These are phyloP conservation scores for Lepidium aucheri DNA, from an alignment of 345 rosid genomes.

Conservation along the genomic window DNA sequence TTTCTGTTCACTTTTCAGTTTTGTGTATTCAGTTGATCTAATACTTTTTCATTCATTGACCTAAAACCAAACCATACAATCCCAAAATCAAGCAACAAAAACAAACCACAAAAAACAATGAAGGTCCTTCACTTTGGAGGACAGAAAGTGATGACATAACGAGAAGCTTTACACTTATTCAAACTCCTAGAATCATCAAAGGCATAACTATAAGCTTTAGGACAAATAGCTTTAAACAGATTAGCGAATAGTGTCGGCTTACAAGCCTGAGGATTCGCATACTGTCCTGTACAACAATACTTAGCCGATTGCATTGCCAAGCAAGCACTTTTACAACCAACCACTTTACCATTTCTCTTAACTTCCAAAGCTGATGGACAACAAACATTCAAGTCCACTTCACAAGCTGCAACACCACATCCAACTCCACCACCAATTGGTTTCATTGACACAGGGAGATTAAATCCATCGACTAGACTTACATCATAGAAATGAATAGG, in stretches of 20 bases:
- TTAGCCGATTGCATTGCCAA: conserved; percentile 86
- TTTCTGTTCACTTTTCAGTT: neutral
- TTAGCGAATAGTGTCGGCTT: conserved; percentile 77
- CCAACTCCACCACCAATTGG: conserved; percentile 88
- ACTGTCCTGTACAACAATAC: conserved; percentile 86
- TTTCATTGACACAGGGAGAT: conserved; percentile 75
- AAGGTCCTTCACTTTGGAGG: conserved; percentile 49
- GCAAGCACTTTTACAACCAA: conserved; percentile 94
- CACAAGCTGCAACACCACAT: conserved; percentile 83
- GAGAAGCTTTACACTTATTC: conserved; percentile 78
- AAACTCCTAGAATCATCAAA: conserved; percentile 88
- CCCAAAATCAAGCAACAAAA: neutral
- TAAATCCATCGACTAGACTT: conserved; percentile 86
- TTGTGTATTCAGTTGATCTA: too few relatives aligned
- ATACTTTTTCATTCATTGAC: neutral
- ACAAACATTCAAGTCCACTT: conserved; percentile 66
- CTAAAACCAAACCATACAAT: neutral
- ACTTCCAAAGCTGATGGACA: conserved; percentile 89
- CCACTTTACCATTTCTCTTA: conserved; percentile 47
- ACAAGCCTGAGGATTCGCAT: conserved; percentile 56
- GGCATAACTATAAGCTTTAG: conserved; percentile 88
- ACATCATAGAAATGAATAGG: conserved; percentile 95
- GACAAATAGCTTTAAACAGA: conserved; percentile 88
- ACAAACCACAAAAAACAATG: neutral
- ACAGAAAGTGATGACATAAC: conserved; percentile 87